Conservation (phyloP, 2,329 filamentous ascomycete genomes). For the Stachybotrys chlorohalonatus region DNA sequence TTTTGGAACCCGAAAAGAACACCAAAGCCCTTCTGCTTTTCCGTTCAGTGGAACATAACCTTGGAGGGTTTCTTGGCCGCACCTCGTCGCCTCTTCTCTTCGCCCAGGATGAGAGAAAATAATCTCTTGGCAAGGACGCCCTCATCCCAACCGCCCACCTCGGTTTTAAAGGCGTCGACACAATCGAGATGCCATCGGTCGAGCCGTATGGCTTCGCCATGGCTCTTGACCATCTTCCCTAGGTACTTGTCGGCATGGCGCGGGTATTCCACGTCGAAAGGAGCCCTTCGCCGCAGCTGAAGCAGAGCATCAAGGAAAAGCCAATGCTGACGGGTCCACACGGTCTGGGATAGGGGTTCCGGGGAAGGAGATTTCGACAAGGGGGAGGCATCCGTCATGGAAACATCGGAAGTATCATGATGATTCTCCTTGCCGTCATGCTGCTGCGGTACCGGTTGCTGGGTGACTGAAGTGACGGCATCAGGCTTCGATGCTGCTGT, state of each 20-base stretch:
- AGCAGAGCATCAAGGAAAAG: slow-evolving; percentile 41
- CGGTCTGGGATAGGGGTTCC: slow-evolving; percentile 27
- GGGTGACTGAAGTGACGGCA: slow-evolving; percentile 5
- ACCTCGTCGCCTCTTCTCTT: slow-evolving; percentile 23
- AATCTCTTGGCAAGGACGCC: slow-evolving; percentile 39
- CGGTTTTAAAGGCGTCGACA: slow-evolving; percentile 41
- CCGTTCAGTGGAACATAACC: slow-evolving; percentile 20
- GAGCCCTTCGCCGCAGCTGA: slow-evolving; percentile 34
- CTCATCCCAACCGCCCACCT: slow-evolving; percentile 43
- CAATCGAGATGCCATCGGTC: slow-evolving; percentile 50
- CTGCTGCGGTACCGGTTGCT: slow-evolving; percentile 4
- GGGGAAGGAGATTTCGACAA: slow-evolving; percentile 7
- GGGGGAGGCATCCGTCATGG: slow-evolving; percentile 17
- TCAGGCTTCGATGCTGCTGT: slow-evolving; percentile 8
- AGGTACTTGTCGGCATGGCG: slow-evolving; percentile 27
- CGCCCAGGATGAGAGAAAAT: slow-evolving; percentile 42
- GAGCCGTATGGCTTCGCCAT: slow-evolving; percentile 36
- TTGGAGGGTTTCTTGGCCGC: slow-evolving; percentile 6
- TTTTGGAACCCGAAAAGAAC: not conserved
- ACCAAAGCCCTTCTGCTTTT: slow-evolving; percentile 1
- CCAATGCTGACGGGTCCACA: slow-evolving; percentile 46
- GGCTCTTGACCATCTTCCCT: slow-evolving; percentile 38
- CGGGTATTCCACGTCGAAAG: slow-evolving; percentile 19
- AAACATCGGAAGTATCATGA: slow-evolving; percentile 12
- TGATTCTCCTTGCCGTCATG: slow-evolving; percentile 23